Evolutionary conservation across 1,284 basidiomycete species (phyloP), one percentile per base, ranked within the genome.

Genomic region (Phellinidium pouzarii): DNA sequence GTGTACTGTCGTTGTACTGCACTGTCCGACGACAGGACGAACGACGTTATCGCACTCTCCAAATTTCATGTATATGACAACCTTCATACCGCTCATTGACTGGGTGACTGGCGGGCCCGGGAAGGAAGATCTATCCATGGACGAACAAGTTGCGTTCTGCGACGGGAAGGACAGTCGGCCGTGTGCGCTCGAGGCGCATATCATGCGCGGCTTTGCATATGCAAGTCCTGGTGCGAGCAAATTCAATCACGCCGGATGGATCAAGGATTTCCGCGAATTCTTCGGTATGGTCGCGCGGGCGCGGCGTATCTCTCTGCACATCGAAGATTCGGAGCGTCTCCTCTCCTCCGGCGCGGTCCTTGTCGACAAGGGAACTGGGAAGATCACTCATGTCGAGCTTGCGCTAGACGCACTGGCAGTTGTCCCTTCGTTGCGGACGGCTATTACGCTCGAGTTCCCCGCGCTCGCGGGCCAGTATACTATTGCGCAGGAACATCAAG

Each of bases 41-140:
- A 55, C 53, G 22, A 55, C 53, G 22, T 44, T 55, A 9, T 51
- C 48, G 12, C 53, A 55, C 29, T 44, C 53, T 3, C 53, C 53
- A 31, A 55, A 55, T 27, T 55, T 55, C 44, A 55, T 55, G 53
- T 50, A 46, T 27, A 55, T 55, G 48, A 38, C 49, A n/a, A 51
- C 49, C 22, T 55, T 55, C 37, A 50, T 55, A 29, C 53, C 53
- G 19, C 48, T 51, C n/a, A 51, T 55, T 36, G 48, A 51, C 19
- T 55, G 53, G 53, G 48, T 51, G 9, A 55, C 49, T 5, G 53
- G 53, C 26, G 53, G 53, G 37, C 26, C 26, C 5, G 53, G 53
- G 25, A 40, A 48, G 6, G 47, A 53, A 44, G 45, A 48, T 5
- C 34, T 27, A 25, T 31, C 53, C n/a, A 25, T 44, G 40, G 53